These are phyloP conservation scores for Gonapodya prolifera DNA, from an alignment of 192 early-diverging fungal species.

Conservation along the genomic window DNA sequence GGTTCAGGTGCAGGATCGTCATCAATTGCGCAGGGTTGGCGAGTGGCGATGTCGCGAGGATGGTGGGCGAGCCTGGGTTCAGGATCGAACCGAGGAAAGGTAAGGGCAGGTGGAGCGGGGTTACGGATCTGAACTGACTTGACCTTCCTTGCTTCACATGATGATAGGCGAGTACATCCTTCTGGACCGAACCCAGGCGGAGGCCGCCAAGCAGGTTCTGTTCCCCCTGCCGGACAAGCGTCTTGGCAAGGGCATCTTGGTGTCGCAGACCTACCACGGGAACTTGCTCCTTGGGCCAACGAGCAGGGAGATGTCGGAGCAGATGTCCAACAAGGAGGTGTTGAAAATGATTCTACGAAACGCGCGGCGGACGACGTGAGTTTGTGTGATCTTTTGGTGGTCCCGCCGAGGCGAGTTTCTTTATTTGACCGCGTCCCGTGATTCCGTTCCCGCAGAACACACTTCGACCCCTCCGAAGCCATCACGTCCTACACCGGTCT, in stretches of 20 bases:
- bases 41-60: conserved; percentile 25
- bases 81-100: conserved; percentile 29
- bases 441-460: conserved; percentile 9
- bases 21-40: conserved; percentile 29
- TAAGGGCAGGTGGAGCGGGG: background rate
- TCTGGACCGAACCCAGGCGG: conserved; percentile 23
- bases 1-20: conserved; percentile 12
- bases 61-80: conserved; percentile 33
- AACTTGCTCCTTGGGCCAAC: conserved; percentile 34
- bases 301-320: conserved; percentile 21
- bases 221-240: conserved; percentile 26
- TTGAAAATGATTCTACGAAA: conserved; percentile 17
- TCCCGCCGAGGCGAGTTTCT: conserved; percentile 12
- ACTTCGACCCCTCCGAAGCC: conserved; percentile 23
- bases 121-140: background rate
- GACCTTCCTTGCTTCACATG: background rate
- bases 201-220: conserved; percentile 19
- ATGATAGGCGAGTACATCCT: conserved; percentile 28
- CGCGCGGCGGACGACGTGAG: background rate
- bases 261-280: conserved; percentile 28
- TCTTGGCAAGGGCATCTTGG: conserved; percentile 33
- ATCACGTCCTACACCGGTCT: conserved; percentile 33
- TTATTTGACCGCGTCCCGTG: conserved; percentile 1
- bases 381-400: background rate
- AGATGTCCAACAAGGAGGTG: conserved; percentile 21